Conservation (phyloP, 1,284 basidiomycete species). For the Apiotrichum sp. region DNA sequence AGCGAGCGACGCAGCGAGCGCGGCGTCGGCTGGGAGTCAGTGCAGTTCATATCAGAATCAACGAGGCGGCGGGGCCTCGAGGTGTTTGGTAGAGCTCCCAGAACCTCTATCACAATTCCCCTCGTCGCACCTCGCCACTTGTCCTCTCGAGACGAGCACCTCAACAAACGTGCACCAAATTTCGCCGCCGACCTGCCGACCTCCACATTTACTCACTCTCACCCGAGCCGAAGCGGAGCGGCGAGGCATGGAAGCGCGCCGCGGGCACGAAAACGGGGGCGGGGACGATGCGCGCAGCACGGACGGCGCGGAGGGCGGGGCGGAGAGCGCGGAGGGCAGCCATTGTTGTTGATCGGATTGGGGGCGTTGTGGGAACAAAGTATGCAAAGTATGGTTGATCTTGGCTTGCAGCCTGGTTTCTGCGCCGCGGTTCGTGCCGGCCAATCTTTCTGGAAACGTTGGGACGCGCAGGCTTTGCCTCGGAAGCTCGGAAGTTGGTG, state of each 20-base stretch:
- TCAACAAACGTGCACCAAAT: background rate
- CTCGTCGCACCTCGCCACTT: too few species aligned
- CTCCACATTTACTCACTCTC: slow-evolving; percentile 33
- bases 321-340: slow-evolving; percentile 22
- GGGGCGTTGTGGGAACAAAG: too few species aligned
- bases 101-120: too few species aligned
- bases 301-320: slow-evolving; percentile 24
- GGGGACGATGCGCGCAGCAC: slow-evolving; percentile 12
- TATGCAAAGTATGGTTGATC: too few species aligned
- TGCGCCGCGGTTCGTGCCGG: too few species aligned
- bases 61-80: too few species aligned
- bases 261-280: slow-evolving; percentile 1
- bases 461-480: too few species aligned
- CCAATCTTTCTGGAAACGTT: too few species aligned
- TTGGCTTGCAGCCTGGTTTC: too few species aligned
- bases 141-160: too few species aligned
- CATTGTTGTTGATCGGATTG: background rate
- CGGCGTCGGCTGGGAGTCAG: slow-evolving; percentile 57
- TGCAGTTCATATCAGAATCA: background rate
- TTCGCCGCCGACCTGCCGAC: background rate
- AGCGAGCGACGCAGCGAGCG: slow-evolving; percentile 66
- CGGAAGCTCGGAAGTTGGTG: too few species aligned
- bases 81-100: too few species aligned
- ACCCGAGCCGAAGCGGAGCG: slow-evolving; percentile 31
- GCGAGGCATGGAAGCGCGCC: slow-evolving; percentile 34